These are phyloP conservation scores for Endoconidiophora polonica DNA, from an alignment of 2,329 filamentous ascomycete species.

Conservation along the genomic window DNA sequence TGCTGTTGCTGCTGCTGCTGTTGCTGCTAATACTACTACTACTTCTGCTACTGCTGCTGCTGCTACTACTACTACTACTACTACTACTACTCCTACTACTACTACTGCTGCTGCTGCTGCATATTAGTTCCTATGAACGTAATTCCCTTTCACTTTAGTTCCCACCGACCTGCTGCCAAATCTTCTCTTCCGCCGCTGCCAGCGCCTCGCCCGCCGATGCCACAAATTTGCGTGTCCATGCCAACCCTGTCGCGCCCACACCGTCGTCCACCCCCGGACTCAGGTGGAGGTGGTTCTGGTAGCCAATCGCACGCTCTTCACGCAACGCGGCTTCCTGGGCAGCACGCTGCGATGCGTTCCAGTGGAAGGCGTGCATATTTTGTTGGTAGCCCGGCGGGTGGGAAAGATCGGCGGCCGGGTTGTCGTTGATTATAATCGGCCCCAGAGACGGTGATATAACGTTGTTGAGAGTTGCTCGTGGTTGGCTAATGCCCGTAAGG, in stretches of 20 bases:
- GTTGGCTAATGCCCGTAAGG: too few species aligned
- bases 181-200: slow-evolving; percentile 40
- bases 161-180: slow-evolving; percentile 30
- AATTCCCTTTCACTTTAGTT: too few species aligned
- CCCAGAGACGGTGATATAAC: too few species aligned
- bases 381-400: slow-evolving; percentile 42
- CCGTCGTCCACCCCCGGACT: slow-evolving; percentile 24
- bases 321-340: slow-evolving; percentile 23
- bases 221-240: slow-evolving; percentile 28
- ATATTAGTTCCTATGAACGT: too few species aligned
- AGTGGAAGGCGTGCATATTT: slow-evolving; percentile 34
- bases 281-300: slow-evolving; percentile 11
- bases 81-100: too few species aligned
- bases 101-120: too few species aligned
- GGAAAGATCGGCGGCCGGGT: slow-evolving; percentile 24
- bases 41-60: too few species aligned
- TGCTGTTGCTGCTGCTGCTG: too few species aligned
- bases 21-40: too few species aligned
- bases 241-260: slow-evolving; percentile 39
- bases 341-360: slow-evolving; percentile 30
- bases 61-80: too few species aligned
- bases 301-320: slow-evolving; percentile 13
- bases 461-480: too few species aligned
- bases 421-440: slow-evolving; percentile 19
- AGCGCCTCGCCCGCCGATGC: slow-evolving; percentile 39